Base-by-base conservation (phyloP, 306 rosid genomes). In the Ormosia semicastrata region DNA sequence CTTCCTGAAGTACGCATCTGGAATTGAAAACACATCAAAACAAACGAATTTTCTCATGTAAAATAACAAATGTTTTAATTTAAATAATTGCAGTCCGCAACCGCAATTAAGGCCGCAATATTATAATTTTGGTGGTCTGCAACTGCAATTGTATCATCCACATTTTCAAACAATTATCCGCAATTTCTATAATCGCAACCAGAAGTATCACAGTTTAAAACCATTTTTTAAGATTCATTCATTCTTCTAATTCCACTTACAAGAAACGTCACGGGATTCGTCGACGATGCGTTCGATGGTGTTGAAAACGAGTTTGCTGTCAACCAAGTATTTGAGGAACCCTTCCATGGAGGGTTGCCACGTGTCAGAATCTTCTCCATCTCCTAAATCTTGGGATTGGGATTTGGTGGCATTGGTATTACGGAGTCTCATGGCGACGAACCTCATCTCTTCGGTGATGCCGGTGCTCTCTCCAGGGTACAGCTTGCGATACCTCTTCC, bases 361-460 rank as follows among this genome's bases (percentile, higher is more conserved):
- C 46, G 86, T 71, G 76, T 73, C 84, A 14, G 40, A 50, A 9
- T 14, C 40, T 3, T 33, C 75, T 15, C 14, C 68, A 18, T 30
- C 63, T 37, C 33, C 82, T 12, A 33, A 76, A 17, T 68, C 44
- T 37, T 37, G 10, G 6, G 70, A 12, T 40, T 89, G 80, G 89
- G 57, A 50, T 36, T 4, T 24, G 6, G 18, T 75, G 67, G 79
- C 82, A 18, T 80, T 84, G 9, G 57, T 32, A 71, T 88, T 88
- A 12, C 87, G 98, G 73, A 95, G 98, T 73, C 86, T 88, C 99
- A 95, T 95, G 57, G 97, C 98, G 4, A 95, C 91, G 87, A 95
- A 93, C 82, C 98, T 86, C 96, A 95, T 86, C 86, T 93, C 99
- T 87, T 95, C 94, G 4, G 97, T 89, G 80, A 95, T 93, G 73